These are phyloP conservation scores for Salix exigua DNA, from an alignment of 345 rosid species.

Conservation along the genomic window DNA sequence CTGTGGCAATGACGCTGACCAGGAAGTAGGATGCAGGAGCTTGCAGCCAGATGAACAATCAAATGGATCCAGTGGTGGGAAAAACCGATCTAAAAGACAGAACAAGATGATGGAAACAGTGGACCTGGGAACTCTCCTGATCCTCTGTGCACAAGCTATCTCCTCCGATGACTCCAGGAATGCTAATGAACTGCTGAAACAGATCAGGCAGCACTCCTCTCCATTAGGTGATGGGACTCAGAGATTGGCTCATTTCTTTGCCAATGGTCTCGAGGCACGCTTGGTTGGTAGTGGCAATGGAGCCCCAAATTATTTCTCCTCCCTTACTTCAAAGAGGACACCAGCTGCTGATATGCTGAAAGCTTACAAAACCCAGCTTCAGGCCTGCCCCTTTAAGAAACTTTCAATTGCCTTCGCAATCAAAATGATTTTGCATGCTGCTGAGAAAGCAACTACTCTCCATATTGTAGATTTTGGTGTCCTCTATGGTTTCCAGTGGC, in stretches of 20 bases:
- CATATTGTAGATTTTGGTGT: constrained; percentile 94
- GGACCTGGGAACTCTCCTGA: constrained; percentile 74
- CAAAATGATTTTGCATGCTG: constrained; percentile 44
- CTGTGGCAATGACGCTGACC: background rate
- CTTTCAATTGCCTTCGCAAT: constrained; percentile 55
- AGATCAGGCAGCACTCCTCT: constrained; percentile 75
- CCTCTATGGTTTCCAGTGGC: constrained; percentile 94
- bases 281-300: constrained; percentile 49
- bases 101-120: constrained; percentile 61
- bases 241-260: constrained; percentile 81
- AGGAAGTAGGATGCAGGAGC: constrained; percentile 10
- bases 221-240: constrained; percentile 82
- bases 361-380: constrained; percentile 69
- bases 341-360: constrained; percentile 73
- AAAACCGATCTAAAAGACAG: constrained; percentile 46
- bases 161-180: constrained; percentile 63
- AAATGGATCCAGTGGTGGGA: constrained; percentile 42
- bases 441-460: constrained; percentile 48
- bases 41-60: constrained; percentile 30
- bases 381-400: constrained; percentile 81
- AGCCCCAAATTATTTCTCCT: constrained; percentile 54
- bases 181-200: constrained; percentile 67
- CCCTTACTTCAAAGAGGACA: constrained; percentile 53
- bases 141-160: constrained; percentile 83
- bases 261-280: constrained; percentile 80